Conservation (phyloP, 306 rosid species). For the Sicyos edulis region DNA sequence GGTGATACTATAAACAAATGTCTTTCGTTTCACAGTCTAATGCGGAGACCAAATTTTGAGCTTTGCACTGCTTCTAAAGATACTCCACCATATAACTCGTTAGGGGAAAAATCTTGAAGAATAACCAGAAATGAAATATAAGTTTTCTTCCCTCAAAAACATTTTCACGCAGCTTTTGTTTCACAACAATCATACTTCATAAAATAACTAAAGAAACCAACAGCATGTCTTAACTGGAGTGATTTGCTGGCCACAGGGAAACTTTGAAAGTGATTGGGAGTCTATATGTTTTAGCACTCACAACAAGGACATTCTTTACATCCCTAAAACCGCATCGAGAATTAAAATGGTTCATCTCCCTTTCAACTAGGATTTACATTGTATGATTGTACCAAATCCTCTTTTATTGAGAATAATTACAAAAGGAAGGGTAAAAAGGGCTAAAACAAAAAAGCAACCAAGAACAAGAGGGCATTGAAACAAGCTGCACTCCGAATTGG, state of each 20-base stretch:
- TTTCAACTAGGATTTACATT: neutral
- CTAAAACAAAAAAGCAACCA: neutral
- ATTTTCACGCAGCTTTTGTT: neutral
- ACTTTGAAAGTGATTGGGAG: neutral
- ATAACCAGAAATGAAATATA: neutral
- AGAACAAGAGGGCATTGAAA: neutral
- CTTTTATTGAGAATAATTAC: neutral
- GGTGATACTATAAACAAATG: too few species aligned
- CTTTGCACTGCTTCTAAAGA: neutral
- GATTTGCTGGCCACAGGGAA: neutral
- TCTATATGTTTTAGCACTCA: conserved; percentile 1
- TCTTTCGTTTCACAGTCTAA: neutral
- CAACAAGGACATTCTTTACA: neutral
- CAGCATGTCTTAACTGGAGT: neutral
- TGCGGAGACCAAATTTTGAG: neutral
- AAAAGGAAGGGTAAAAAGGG: neutral
- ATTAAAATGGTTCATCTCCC: neutral
- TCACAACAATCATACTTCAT: neutral
- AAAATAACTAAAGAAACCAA: neutral
- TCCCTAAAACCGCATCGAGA: neutral
- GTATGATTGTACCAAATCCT: neutral
- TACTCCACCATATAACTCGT: neutral
- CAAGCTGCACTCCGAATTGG: neutral
- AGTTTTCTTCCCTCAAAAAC: neutral
- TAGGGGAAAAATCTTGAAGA: neutral